Conservation (phyloP, 129 eudicot species). For the Deinandra increscens region DNA sequence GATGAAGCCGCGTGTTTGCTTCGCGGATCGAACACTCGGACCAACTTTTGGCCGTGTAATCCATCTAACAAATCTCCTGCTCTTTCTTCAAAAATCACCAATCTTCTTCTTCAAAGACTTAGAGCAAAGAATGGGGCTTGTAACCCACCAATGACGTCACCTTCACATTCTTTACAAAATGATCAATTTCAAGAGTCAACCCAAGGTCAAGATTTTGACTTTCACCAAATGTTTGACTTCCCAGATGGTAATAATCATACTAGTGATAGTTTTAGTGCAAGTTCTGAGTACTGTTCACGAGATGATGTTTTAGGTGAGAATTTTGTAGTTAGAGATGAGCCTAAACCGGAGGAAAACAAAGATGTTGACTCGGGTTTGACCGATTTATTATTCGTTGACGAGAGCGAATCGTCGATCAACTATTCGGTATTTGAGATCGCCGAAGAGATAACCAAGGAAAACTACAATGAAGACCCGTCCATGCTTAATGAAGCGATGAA, state of each 20-base stretch:
- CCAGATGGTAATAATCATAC: slow-evolving; percentile 27
- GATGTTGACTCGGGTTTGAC: slow-evolving; percentile 28
- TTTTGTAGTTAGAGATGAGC: slow-evolving; percentile 25
- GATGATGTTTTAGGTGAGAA: slow-evolving; percentile 18
- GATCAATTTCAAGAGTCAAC: slow-evolving; percentile 28
- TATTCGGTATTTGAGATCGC: slow-evolving; percentile 48
- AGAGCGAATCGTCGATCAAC: slow-evolving; percentile 22
- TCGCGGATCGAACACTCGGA: slow-evolving; percentile 55
- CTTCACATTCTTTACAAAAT: slow-evolving; percentile 24
- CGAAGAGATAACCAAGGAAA: slow-evolving; percentile 43
- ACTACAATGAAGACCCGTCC: slow-evolving; percentile 29
- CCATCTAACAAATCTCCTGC: slow-evolving; percentile 44
- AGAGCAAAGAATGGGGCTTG: slow-evolving; percentile 37
- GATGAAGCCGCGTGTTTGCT: slow-evolving; percentile 69
- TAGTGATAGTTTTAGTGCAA: slow-evolving; percentile 27
- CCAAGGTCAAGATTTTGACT: slow-evolving; percentile 25
- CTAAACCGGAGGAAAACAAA: slow-evolving; percentile 26
- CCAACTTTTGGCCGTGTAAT: slow-evolving; percentile 53
- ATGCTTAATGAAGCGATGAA: slow-evolving; percentile 45
- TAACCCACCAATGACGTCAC: slow-evolving; percentile 2
- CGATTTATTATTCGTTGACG: slow-evolving; percentile 41
- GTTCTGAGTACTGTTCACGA: slow-evolving; percentile 21
- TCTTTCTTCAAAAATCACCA: slow-evolving; percentile 46
- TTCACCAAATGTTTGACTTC: slow-evolving; percentile 29
- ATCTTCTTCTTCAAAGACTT: slow-evolving; percentile 49